Percentiles rank a stretch among this genome's conserved stretches.
phyloP scores from a whole-genome alignment of 179 eudicot species.

The Heliamphora pulchella region DNA sequence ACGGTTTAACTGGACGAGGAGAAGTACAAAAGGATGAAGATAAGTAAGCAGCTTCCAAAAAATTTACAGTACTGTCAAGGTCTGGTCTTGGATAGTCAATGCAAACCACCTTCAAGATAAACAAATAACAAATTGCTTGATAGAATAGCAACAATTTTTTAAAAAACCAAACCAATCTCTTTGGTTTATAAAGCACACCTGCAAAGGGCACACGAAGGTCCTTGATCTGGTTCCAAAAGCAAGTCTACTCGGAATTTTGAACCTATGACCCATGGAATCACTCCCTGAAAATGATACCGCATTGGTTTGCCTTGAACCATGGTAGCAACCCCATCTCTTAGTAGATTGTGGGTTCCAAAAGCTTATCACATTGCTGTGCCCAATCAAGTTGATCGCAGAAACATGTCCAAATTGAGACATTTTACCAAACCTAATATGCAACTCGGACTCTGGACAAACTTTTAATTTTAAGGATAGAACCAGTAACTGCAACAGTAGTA shows the following conservation, averaged over 20 bases:
- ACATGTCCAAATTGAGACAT: conserved; percentile 43
- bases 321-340: conserved; percentile 25
- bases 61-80: conserved; percentile 69
- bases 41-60: conserved; percentile 79
- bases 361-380: conserved; percentile 20
- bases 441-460: neutral
- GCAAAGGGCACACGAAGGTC: conserved; percentile 36
- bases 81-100: conserved; percentile 97
- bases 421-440: conserved; percentile 1
- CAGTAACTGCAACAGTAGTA: conserved; percentile 7
- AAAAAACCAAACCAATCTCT: conserved; percentile 8
- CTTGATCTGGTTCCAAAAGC: conserved; percentile 32
- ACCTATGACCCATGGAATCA: conserved; percentile 39
- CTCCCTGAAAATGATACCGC: conserved; percentile 37
- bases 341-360: conserved; percentile 29
- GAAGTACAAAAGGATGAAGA: conserved; percentile 69
- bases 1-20: conserved; percentile 73
- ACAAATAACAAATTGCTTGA: neutral
- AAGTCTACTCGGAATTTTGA: conserved; percentile 23
- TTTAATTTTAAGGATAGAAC: neutral
- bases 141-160: neutral
- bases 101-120: conserved; percentile 68
- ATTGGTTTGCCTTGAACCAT: conserved; percentile 22
- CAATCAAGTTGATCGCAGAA: conserved; percentile 32
- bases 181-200: conserved; percentile 37